Percentiles rank a stretch among this genome's conserved stretches.
phyloP scores from a whole-genome alignment of 495 filamentous ascomycete species.

The Aeminium ludgeri region DNA sequence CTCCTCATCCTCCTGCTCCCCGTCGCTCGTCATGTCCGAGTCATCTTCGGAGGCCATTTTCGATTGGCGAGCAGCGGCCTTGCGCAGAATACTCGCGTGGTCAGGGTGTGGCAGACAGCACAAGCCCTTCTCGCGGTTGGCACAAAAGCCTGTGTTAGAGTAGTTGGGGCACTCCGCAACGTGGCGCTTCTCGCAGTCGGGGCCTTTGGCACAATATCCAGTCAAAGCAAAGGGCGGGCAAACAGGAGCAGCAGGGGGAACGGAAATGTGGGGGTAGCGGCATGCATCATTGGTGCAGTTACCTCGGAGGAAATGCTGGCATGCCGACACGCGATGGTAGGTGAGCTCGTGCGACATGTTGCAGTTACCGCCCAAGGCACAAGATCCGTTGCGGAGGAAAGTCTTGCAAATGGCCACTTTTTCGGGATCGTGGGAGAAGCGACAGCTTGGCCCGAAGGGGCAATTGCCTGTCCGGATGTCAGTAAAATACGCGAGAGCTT shows the following conservation, averaged over 20 bases:
- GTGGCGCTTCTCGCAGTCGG: conserved; percentile 64
- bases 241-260: conserved; percentile 64
- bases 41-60: conserved; percentile 34
- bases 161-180: conserved; percentile 82
- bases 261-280: conserved; percentile 74
- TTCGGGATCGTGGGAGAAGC: conserved; percentile 65
- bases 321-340: conserved; percentile 70
- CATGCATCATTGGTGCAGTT: conserved; percentile 80
- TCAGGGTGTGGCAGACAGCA: conserved; percentile 81
- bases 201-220: conserved; percentile 81
- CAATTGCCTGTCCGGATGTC: conserved; percentile 48
- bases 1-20: conserved; percentile 56
- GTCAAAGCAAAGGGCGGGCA: conserved; percentile 72
- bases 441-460: conserved; percentile 61
- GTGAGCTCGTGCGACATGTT: conserved; percentile 85
- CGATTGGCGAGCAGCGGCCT: conserved; percentile 30
- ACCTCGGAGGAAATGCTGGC: conserved; percentile 78
- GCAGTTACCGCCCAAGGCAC: conserved; percentile 63
- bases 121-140: conserved; percentile 39
- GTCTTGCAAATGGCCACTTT: conserved; percentile 87
- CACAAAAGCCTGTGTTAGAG: conserved; percentile 76
- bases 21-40: conserved; percentile 64
- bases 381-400: conserved; percentile 65
- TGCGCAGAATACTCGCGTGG: conserved; percentile 58
- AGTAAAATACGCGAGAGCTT: conserved; percentile 2